Percentiles rank a stretch among this genome's conserved stretches.
Evolutionary conservation across 1,284 basidiomycete species (phyloP).

Genomic region (Ustilago loliicola): DNA sequence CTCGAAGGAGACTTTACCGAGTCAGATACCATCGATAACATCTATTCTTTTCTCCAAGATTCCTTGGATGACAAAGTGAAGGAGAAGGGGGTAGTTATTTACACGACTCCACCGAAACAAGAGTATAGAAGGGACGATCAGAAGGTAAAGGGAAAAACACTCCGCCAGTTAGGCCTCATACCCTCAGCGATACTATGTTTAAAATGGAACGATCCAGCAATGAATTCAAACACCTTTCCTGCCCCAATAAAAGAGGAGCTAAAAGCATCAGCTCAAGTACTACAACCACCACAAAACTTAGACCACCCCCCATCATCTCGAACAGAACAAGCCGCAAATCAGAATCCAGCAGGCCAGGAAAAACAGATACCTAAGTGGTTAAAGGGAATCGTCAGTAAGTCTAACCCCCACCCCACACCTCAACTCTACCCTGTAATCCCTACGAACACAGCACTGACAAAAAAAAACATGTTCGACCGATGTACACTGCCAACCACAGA

Average conservation of each 20-base stretch:
- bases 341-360: no score
- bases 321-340: no score
- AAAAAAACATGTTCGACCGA: no score
- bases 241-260: conserved; percentile 45
- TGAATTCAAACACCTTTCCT: conserved; percentile 73
- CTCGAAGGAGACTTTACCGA: conserved; percentile 84
- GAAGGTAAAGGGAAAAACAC: conserved; percentile 77
- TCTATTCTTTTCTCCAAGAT: conserved; percentile 85
- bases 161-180: conserved; percentile 80
- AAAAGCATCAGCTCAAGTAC: conserved; percentile 18
- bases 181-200: conserved; percentile 83
- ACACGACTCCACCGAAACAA: conserved; percentile 82
- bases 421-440: background rate
- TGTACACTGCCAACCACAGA: no score
- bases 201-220: conserved; percentile 79
- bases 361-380: conserved; percentile 53
- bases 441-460: no score
- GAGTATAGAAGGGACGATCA: conserved; percentile 84
- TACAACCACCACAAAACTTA: conserved; percentile 29
- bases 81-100: conserved; percentile 83
- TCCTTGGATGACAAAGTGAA: conserved; percentile 80
- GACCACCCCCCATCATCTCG: conserved; percentile 11
- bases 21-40: conserved; percentile 79
- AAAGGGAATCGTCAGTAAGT: conserved; percentile 55
- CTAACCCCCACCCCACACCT: background rate